These are phyloP conservation scores for Ophiocordyceps polyrhachis-furcata DNA, from an alignment of 2,329 filamentous ascomycete genomes.

Conservation along the genomic window DNA sequence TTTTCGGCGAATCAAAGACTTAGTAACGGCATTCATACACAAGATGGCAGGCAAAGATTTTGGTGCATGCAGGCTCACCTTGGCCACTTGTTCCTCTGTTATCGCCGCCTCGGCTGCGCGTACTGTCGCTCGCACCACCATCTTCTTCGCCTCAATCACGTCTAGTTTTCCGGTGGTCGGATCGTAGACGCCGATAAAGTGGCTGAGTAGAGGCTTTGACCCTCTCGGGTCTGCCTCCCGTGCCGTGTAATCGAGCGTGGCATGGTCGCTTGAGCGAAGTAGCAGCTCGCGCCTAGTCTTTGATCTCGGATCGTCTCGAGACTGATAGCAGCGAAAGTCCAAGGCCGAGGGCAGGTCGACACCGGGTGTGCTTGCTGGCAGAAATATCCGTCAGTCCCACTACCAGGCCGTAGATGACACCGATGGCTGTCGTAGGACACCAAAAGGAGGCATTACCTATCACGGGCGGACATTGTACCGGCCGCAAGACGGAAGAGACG, in stretches of 20 bases:
- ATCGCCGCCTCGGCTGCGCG: slow-evolving; percentile 16
- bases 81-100: slow-evolving; percentile 6
- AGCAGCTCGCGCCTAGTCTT: slow-evolving; percentile 28
- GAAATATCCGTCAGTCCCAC: background rate
- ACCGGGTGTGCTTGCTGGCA: slow-evolving; percentile 16
- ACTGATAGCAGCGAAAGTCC: slow-evolving; percentile 30
- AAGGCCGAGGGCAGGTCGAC: slow-evolving; percentile 16
- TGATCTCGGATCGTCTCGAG: slow-evolving; percentile 12
- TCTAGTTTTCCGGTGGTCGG: slow-evolving; percentile 38
- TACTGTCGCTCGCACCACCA: slow-evolving; percentile 39
- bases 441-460: slow-evolving; percentile 23
- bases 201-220: slow-evolving; percentile 27
- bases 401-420: too few relatives aligned
- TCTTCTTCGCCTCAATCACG: slow-evolving; percentile 44
- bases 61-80: slow-evolving; percentile 6
- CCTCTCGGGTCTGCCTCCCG: slow-evolving; percentile 23
- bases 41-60: too few relatives aligned
- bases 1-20: slow-evolving; percentile 11
- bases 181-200: slow-evolving; percentile 48
- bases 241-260: slow-evolving; percentile 39
- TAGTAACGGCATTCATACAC: too few relatives aligned
- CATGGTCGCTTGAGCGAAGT: slow-evolving; percentile 37
- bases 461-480: slow-evolving; percentile 30
- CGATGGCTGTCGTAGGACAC: background rate
- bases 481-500: slow-evolving; percentile 26